Evolutionary conservation across 2,329 filamentous ascomycete species (phyloP).

Genomic region (Fusarium sp.): DNA sequence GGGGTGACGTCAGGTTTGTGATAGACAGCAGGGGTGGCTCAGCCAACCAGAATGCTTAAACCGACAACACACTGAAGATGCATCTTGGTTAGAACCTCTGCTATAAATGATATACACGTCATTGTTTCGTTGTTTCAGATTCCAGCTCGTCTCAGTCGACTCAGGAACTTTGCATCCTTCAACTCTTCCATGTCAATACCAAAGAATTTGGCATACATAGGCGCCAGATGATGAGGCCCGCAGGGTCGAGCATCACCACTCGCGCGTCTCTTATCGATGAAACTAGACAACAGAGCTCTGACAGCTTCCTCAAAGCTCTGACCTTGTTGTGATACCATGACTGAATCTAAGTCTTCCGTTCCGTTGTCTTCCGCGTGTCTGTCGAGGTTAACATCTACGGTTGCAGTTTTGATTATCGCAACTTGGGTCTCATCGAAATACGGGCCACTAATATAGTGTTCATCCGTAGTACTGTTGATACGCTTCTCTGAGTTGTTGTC

Average conservation of each 20-base stretch:
- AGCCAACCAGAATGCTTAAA: conserved; percentile 12
- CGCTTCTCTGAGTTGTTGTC: conserved; percentile 1
- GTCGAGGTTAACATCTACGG: not conserved
- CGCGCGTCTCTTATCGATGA: not conserved
- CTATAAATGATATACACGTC: not conserved
- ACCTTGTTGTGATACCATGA: not conserved
- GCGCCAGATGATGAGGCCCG: conserved; percentile 5
- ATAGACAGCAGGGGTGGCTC: conserved; percentile 1
- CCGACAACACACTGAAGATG: not conserved
- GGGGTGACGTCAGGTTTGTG: conserved; percentile 49
- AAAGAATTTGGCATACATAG: conserved; percentile 1
- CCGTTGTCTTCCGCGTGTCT: not conserved
- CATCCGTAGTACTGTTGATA: conserved; percentile 2
- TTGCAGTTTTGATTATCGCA: not conserved
- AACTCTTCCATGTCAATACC: conserved; percentile 4
- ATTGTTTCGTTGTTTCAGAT: not conserved
- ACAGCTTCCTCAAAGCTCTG: not conserved
- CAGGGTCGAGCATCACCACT: conserved; percentile 12
- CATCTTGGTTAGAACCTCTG: not conserved
- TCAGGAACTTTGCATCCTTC: not conserved
- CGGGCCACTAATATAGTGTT: conserved; percentile 1
- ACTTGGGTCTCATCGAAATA: conserved; percentile 2
- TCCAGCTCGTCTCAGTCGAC: not conserved
- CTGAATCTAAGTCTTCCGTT: not conserved
- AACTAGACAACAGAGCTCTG: not conserved